A percentile compares a stretch with the other conserved stretches of the same genome.
These are phyloP conservation scores for Zelonia costaricensis DNA, from an alignment of 208 protist genomes.

Conservation along the genomic window DNA sequence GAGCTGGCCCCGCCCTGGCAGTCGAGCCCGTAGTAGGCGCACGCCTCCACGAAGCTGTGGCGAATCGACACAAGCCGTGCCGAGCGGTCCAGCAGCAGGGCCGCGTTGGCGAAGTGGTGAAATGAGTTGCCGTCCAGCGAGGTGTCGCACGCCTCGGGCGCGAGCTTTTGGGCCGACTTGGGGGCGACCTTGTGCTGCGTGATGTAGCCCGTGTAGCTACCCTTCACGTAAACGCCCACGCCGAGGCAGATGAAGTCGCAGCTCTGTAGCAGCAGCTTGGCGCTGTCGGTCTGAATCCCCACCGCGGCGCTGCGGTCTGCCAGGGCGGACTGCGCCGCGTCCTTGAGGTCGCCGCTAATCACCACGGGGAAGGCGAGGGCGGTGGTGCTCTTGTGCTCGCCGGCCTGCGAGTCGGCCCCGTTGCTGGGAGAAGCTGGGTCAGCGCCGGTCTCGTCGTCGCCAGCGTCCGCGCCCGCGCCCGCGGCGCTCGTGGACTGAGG, in stretches of 20 bases:
- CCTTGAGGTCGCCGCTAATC: constrained; percentile 17
- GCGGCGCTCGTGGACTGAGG: constrained; percentile 2
- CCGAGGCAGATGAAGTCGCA: constrained; percentile 58
- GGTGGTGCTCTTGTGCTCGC: not conserved
- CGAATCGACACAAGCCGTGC: constrained; percentile 55
- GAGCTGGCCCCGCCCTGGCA: constrained; percentile 41
- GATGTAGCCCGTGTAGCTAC: constrained; percentile 17
- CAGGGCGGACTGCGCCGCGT: constrained; percentile 14
- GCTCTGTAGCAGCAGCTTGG: constrained; percentile 32
- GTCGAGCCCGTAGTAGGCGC: constrained; percentile 83
- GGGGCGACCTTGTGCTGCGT: not conserved
- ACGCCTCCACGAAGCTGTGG: constrained; percentile 55
- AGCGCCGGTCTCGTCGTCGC: not conserved
- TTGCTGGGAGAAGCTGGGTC: not conserved
- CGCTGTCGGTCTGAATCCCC: constrained; percentile 58
- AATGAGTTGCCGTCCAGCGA: constrained; percentile 28
- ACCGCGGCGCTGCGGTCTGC: constrained; percentile 29
- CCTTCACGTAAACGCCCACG: constrained; percentile 44
- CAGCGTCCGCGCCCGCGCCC: constrained; percentile 2
- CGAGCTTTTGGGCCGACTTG: constrained; percentile 14
- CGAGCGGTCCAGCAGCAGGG: constrained; percentile 50
- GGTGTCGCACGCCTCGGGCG: constrained; percentile 3
- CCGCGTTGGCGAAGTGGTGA: constrained; percentile 61
- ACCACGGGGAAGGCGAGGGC: not conserved
- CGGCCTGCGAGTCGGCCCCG: not conserved